Conservation (phyloP, 805 yeast genomes). For the Huiozyma naganishii region DNA sequence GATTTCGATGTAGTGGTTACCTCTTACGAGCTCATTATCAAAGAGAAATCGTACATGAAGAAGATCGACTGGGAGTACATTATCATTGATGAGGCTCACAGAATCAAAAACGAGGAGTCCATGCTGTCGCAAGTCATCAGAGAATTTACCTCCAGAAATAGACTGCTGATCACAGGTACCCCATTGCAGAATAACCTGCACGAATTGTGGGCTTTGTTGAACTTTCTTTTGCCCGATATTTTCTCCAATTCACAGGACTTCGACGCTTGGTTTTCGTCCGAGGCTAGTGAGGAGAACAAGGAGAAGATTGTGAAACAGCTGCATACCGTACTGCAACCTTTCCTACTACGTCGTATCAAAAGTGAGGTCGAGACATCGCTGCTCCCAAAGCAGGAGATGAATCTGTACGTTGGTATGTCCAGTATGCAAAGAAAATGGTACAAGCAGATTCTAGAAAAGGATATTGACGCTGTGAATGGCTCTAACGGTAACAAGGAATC, state of each 20-base stretch:
- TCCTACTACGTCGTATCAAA: constrained; percentile 64
- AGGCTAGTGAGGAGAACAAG: constrained; percentile 31
- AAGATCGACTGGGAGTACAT: constrained; percentile 71
- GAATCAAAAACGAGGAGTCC: constrained; percentile 70
- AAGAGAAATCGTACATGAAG: constrained; percentile 55
- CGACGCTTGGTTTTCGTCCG: constrained; percentile 60
- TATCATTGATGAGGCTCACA: constrained; percentile 70
- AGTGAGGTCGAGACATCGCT: constrained; percentile 71
- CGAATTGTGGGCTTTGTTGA: constrained; percentile 73
- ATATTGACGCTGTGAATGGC: constrained; percentile 76
- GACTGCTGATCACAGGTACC: constrained; percentile 72
- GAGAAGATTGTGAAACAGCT: constrained; percentile 53
- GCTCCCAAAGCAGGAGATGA: constrained; percentile 64
- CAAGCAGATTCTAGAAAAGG: constrained; percentile 65
- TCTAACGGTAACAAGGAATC: constrained; percentile 64
- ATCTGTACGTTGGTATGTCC: constrained; percentile 66
- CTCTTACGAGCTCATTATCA: constrained; percentile 67
- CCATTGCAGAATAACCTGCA: constrained; percentile 73
- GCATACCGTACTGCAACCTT: constrained; percentile 68
- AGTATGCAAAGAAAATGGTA: constrained; percentile 74
- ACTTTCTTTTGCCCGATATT: constrained; percentile 68
- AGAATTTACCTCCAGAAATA: constrained; percentile 56
- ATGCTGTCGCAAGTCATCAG: constrained; percentile 64
- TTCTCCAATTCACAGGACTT: constrained; percentile 66
- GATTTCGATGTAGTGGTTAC: constrained; percentile 65